Evolutionary conservation across 169 alveolate genomes (phyloP).

Genomic region (Theileria orientalis): DNA sequence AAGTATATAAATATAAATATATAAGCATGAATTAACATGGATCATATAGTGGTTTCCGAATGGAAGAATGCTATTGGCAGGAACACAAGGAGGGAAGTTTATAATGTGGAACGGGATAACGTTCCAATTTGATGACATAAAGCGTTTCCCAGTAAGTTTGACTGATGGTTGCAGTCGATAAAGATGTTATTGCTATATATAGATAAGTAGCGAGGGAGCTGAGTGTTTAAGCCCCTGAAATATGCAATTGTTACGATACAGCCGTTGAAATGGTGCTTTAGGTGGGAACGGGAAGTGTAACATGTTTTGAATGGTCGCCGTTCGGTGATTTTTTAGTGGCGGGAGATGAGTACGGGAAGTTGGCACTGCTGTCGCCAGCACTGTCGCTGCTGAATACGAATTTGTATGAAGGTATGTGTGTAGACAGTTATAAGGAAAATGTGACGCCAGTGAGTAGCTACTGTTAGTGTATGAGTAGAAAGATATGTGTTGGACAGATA

Average conservation of each 20-base stretch:
- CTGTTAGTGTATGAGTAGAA: too few species aligned
- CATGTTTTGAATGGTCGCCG: conserved; percentile 79
- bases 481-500: too few species aligned
- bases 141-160: conserved; percentile 80
- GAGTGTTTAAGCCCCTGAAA: too few species aligned
- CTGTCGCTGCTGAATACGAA: conserved; percentile 73
- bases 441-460: too few species aligned
- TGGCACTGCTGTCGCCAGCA: conserved; percentile 79
- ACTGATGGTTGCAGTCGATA: neutral
- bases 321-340: conserved; percentile 75
- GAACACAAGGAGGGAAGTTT: conserved; percentile 85
- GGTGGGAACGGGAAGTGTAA: conserved; percentile 72
- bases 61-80: conserved; percentile 83
- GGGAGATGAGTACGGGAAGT: conserved; percentile 79
- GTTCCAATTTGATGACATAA: conserved; percentile 83
- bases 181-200: neutral
- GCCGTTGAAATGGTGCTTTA: neutral
- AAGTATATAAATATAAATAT: neutral
- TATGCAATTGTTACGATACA: too few species aligned
- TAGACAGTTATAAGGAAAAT: neutral
- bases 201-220: too few species aligned
- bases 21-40: conserved; percentile 11
- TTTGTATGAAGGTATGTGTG: conserved; percentile 73
- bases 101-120: conserved; percentile 84
- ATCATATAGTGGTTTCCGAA: conserved; percentile 79